Conservation (phyloP, 1,139 yeast species). For the Debaryomyces sp. region DNA sequence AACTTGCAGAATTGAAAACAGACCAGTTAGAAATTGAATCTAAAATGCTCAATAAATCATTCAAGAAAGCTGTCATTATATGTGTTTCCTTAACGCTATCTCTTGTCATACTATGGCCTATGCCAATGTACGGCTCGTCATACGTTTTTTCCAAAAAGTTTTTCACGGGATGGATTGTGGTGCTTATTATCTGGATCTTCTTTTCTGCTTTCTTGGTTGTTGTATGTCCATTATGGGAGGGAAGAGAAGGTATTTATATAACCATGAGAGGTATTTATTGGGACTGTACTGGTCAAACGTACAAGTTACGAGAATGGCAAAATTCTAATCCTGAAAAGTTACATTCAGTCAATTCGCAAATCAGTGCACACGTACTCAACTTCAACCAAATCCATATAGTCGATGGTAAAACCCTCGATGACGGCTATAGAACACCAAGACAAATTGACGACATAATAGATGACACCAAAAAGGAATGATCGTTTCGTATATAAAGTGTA, state of each 20-base stretch:
- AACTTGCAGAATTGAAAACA: constrained; percentile 39
- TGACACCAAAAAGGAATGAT: constrained; percentile 13
- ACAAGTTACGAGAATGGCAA: constrained; percentile 77
- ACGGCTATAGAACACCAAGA: constrained; percentile 26
- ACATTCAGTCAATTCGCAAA: constrained; percentile 67
- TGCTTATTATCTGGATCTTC: constrained; percentile 73
- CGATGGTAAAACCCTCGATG: constrained; percentile 31
- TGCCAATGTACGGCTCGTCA: constrained; percentile 82
- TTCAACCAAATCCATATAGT: constrained; percentile 24
- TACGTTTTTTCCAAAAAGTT: constrained; percentile 71
- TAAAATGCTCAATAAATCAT: constrained; percentile 47
- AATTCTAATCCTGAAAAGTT: constrained; percentile 64
- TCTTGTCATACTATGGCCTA: constrained; percentile 76
- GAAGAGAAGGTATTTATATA: constrained; percentile 61
- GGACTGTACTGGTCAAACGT: constrained; percentile 76
- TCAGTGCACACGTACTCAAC: constrained; percentile 40
- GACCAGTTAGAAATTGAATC: constrained; percentile 48
- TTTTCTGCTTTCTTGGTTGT: constrained; percentile 58
- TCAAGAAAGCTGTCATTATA: constrained; percentile 56
- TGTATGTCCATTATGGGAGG: constrained; percentile 67
- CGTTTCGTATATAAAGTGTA: not conserved
- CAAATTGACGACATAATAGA: constrained; percentile 26
- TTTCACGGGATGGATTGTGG: constrained; percentile 84
- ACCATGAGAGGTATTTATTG: constrained; percentile 78
- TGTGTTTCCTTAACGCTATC: constrained; percentile 61